Base-by-base conservation (phyloP, 108 stramenopile species). In the Chaetoceros muelleri region DNA sequence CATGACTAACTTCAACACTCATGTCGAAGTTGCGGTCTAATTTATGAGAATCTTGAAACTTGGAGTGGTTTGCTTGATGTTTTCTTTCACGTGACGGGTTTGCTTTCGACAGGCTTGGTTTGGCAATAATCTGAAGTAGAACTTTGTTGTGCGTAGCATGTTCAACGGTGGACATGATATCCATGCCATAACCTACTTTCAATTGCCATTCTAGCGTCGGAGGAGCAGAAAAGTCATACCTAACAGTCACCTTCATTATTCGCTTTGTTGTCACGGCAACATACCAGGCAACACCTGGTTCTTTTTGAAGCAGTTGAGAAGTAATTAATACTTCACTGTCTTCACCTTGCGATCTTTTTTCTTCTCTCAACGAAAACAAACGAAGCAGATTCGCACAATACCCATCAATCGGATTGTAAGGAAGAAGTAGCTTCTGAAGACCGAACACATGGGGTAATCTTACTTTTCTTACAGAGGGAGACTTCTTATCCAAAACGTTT, bases 401-500 rank as follows among this genome's bases (percentile, higher is more conserved):
- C 2, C 85, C 65, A 17, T 65, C 54, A 48, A 72, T 67, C 22
- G 62, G 51, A 63, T 82, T 67, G 54, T 79, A 90, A 30, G 82
- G 82, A 0, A 73, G 25, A n/a, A 90, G 60, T 44, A 80, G 73
- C n/a, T 70, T 64, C 57, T 67, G 69, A 13, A 75, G 52, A 26
- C 90, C 84, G 60, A 93, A 93, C 13, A 69, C 62, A 62, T 88
- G 81, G 19, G 86, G 81, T 18, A 88, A 69, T 22, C 90, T 64
- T 24, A 81, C 59, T 48, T 73, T 86, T 64, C 76, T 58, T 2
- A 70, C 69, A 5, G 82, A 65, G 46, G 84, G 78, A 45, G 69
- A 70, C 40, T 81, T 75, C 21, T 67, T 68, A 46, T 93, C 90
- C 3, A 88, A 61, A 27, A 93, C 55, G 68, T 93, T 93, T 16